Evolutionary conservation across 139 green algal species (phyloP).

Genomic region (Bryopsis sp.): DNA sequence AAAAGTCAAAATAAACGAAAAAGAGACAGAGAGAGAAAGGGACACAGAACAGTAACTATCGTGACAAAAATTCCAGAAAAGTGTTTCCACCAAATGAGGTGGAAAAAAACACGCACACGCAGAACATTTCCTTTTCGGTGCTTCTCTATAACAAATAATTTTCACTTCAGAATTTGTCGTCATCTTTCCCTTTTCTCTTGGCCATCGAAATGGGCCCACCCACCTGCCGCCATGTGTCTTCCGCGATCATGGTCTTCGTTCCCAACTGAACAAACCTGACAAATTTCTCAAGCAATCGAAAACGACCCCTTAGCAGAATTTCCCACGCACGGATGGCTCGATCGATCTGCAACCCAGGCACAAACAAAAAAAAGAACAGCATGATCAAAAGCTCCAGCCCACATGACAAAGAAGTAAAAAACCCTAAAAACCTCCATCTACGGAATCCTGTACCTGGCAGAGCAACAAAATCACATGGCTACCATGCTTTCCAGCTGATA

Average conservation of each 20-base stretch:
- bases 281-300: conserved; percentile 55
- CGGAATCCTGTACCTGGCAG: too few relatives aligned
- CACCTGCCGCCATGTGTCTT: conserved; percentile 67
- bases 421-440: too few relatives aligned
- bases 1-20: not conserved
- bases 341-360: conserved; percentile 36
- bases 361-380: too few relatives aligned
- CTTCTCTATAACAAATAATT: not conserved
- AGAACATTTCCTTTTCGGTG: not conserved
- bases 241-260: conserved; percentile 31
- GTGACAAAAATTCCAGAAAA: not conserved
- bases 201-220: not conserved
- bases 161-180: not conserved
- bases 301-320: conserved; percentile 45
- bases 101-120: not conserved
- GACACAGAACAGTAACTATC: not conserved
- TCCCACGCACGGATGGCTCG: conserved; percentile 40
- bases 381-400: too few relatives aligned
- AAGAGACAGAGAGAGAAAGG: not conserved
- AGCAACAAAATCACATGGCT: too few relatives aligned
- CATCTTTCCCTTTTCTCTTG: not conserved
- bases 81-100: not conserved
- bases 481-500: too few relatives aligned
- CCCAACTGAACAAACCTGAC: conserved; percentile 33
- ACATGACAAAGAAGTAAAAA: too few relatives aligned